A percentile compares a stretch with the other conserved stretches of the same genome.
These are phyloP conservation scores for Dictyostelium purpureum DNA, from an alignment of 78 protist species.

Conservation along the genomic window DNA sequence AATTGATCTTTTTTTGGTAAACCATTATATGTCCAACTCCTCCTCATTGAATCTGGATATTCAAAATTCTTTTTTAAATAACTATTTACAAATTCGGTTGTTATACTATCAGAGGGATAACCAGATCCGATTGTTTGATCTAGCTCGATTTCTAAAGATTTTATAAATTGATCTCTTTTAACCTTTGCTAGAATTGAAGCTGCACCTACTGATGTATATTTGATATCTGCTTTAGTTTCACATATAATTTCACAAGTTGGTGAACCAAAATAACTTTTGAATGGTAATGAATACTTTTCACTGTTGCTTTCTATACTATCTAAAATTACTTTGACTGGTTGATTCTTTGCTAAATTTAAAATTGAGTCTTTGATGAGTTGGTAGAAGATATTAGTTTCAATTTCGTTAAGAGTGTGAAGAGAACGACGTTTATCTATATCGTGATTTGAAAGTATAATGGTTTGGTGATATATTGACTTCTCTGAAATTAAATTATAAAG, in stretches of 20 bases:
- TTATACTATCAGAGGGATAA: constrained; percentile 23
- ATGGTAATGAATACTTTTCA: constrained; percentile 8
- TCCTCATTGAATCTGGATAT: constrained; percentile 8
- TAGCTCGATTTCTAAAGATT: background rate
- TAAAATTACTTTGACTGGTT: background rate
- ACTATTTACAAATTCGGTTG: background rate
- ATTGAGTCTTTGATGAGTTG: constrained; percentile 8
- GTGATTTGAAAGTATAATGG: background rate
- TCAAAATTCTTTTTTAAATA: background rate
- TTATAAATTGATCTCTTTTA: constrained; percentile 27
- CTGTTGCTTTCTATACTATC: constrained; percentile 10
- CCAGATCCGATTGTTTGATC: constrained; percentile 30
- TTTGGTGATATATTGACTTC: background rate
- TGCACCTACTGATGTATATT: constrained; percentile 34
- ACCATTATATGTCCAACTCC: background rate
- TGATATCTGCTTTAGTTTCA: constrained; percentile 39
- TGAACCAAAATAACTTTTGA: background rate
- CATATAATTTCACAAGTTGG: background rate
- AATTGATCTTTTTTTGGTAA: background rate
- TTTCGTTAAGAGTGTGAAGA: constrained; percentile 27
- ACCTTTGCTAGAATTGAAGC: constrained; percentile 62
- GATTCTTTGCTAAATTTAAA: background rate
- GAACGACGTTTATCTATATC: constrained; percentile 24
- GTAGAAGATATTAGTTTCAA: constrained; percentile 37
- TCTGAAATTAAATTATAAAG: constrained; percentile 24